These are phyloP conservation scores for Gardenia jasminoides DNA, from an alignment of 257 asterid species.

Conservation along the genomic window DNA sequence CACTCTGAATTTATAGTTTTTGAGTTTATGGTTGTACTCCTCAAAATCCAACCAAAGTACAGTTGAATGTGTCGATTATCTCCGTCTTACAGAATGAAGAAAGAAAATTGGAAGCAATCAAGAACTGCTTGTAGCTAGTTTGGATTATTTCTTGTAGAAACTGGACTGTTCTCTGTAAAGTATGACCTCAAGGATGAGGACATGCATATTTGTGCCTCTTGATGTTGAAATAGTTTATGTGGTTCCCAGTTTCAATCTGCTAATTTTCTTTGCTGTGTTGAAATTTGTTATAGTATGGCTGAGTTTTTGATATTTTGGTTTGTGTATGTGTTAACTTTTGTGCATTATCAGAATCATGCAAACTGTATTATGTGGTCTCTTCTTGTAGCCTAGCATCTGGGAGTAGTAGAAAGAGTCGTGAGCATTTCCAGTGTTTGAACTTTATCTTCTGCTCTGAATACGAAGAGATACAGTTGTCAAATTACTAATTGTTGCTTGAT, in stretches of 20 bases:
- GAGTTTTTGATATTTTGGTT: background rate
- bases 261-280: background rate
- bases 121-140: background rate
- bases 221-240: background rate
- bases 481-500: constrained; percentile 10
- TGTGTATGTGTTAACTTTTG: background rate
- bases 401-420: background rate
- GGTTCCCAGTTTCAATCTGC: background rate
- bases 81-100: background rate
- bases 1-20: background rate
- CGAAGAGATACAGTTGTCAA: background rate
- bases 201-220: background rate
- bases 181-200: background rate
- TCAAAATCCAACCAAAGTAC: too few relatives aligned
- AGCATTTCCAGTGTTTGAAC: background rate
- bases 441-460: background rate
- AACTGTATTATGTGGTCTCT: background rate
- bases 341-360: background rate
- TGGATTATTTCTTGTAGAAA: background rate
- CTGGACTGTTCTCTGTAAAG: too few relatives aligned
- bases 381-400: background rate
- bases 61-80: background rate
- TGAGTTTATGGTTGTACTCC: background rate
- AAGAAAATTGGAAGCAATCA: background rate
- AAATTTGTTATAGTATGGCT: background rate